Conservation (phyloP, 1,284 basidiomycete species). For the Puccinia polysora region DNA sequence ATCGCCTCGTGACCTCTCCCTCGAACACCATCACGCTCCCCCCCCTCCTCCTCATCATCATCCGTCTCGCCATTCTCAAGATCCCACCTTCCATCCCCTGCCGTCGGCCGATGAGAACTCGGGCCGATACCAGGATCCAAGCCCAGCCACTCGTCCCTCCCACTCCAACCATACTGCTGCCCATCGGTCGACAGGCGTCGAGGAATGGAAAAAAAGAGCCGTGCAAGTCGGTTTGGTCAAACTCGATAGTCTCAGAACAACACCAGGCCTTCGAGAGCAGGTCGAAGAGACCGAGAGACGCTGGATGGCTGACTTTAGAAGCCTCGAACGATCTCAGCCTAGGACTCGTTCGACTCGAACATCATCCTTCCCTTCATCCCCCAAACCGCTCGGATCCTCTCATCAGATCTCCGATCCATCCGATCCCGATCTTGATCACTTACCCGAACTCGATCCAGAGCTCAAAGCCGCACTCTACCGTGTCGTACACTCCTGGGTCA, state of each 20-base stretch:
- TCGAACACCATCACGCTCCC: no score
- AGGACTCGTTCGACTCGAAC: constrained; percentile 3
- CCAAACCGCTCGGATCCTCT: neutral
- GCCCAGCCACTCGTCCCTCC: neutral
- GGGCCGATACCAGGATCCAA: neutral
- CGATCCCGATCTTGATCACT: neutral
- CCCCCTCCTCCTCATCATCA: neutral
- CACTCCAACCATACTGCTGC: neutral
- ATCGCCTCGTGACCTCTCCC: no score
- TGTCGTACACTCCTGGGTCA: constrained; percentile 8
- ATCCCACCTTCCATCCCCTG: neutral
- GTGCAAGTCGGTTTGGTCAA: neutral
- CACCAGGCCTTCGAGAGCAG: neutral
- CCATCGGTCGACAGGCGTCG: neutral
- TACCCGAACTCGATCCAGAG: neutral
- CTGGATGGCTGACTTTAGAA: constrained; percentile 8
- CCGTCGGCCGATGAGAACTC: neutral
- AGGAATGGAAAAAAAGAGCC: neutral
- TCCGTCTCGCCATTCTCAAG: neutral
- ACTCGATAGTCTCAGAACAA: neutral
- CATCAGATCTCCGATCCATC: no score
- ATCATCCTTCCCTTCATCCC: constrained; percentile 1
- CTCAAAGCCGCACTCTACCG: neutral
- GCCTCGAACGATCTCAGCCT: neutral
- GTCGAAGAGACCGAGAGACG: constrained; percentile 1